phyloP scores from a whole-genome alignment of 371 early-diverging fungal species.

The Zychaea mexicana region DNA sequence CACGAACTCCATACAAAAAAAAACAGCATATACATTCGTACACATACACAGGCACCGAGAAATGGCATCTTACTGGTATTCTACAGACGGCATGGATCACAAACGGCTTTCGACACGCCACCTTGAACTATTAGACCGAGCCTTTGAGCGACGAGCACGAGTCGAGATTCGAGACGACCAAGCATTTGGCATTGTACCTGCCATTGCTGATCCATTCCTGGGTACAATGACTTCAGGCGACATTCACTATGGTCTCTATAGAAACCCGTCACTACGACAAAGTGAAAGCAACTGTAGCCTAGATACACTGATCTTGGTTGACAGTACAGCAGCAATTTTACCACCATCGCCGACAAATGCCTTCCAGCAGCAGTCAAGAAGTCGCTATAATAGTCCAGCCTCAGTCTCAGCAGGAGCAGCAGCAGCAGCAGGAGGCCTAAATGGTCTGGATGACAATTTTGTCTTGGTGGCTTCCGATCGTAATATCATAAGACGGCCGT shows the following conservation, averaged over 20 bases:
- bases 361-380: neutral
- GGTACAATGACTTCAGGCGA: conserved; percentile 31
- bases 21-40: too few relatives aligned
- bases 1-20: too few relatives aligned
- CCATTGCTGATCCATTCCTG: conserved; percentile 21
- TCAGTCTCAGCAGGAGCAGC: neutral
- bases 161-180: conserved; percentile 22
- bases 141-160: conserved; percentile 18
- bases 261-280: conserved; percentile 17
- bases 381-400: neutral
- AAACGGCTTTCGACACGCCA: conserved; percentile 21
- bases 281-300: conserved; percentile 7
- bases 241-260: conserved; percentile 29
- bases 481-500: neutral
- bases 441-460: neutral
- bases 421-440: neutral
- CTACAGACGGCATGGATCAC: conserved; percentile 23
- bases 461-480: conserved; percentile 9
- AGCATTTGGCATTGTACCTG: conserved; percentile 19
- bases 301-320: conserved; percentile 9
- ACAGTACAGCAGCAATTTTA: conserved; percentile 12
- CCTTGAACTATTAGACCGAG: conserved; percentile 16
- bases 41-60: too few relatives aligned
- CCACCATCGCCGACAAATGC: conserved; percentile 4
- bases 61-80: conserved; percentile 27